Conservation (phyloP, 768 basidiomycete genomes). For the Mycena venus region DNA sequence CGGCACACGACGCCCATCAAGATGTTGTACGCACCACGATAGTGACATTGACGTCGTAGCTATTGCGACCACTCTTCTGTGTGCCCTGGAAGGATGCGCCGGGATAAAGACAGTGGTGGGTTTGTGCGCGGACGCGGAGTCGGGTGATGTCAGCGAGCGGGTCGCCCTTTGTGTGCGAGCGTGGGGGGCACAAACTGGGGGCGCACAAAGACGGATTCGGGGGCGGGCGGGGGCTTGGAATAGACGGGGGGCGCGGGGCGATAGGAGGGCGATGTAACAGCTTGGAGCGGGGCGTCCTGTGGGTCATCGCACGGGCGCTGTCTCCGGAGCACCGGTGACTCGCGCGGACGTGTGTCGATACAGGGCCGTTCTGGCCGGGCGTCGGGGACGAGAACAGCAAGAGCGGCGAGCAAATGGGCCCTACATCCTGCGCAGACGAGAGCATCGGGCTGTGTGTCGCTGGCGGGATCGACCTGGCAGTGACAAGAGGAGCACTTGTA, state of each 20-base stretch:
- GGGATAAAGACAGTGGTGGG: constrained; percentile 86
- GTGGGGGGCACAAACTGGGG: constrained; percentile 35
- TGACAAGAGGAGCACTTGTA: constrained; percentile 62
- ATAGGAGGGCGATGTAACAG: constrained; percentile 28
- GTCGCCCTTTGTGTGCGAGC: constrained; percentile 46
- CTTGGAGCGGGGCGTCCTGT: not conserved
- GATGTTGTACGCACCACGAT: constrained; percentile 78
- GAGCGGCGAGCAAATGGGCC: constrained; percentile 48
- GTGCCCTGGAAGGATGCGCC: constrained; percentile 92
- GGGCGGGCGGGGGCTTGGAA: constrained; percentile 13
- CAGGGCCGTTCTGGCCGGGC: constrained; percentile 5
- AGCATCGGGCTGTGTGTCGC: constrained; percentile 45
- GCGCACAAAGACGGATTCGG: constrained; percentile 33
- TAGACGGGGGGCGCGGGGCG: constrained; percentile 18
- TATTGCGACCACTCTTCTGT: constrained; percentile 93
- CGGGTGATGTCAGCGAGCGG: constrained; percentile 84
- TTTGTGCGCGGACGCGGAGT: constrained; percentile 77
- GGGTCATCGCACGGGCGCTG: constrained; percentile 1
- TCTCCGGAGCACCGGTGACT: not conserved
- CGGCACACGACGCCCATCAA: constrained; percentile 13
- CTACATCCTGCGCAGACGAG: constrained; percentile 66
- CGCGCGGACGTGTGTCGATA: constrained; percentile 12
- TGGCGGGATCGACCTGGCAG: constrained; percentile 52
- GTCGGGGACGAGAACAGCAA: constrained; percentile 33
- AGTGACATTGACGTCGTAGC: constrained; percentile 94